Evolutionary conservation across 2,329 filamentous ascomycete genomes (phyloP), one percentile per base, ranked within the genome.

Genomic region (Reticulascus tulasneorum): DNA sequence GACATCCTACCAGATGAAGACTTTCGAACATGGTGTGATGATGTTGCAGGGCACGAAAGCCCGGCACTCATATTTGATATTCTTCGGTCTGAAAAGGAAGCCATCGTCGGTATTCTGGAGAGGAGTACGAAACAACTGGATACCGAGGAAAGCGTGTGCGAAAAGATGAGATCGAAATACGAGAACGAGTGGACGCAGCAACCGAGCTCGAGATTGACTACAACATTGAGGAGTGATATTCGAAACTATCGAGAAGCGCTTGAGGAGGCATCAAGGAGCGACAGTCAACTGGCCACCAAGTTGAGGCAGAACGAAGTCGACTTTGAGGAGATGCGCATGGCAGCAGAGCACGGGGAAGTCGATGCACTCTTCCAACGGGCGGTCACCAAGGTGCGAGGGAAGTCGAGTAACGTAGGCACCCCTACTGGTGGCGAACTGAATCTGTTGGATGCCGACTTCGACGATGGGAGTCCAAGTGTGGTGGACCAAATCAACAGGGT

Each of bases 161-260:
- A 98, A 60, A 98, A 97, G 70, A 98, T 98, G 93, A 79, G 93
- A 29, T 94, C 89, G 10, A 98, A 98, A 59, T 97, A 97, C 57
- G 90, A 91, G 37, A 76, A 74, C 19, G 91, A 97, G 36, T 98
- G 93, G 93, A 95, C 88, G 13, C 93, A 98, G 53, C 93, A 98
- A 54, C 93, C 93, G 9, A 97, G 91, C 56, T 87, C 86, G 21
- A 76, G 87, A 38, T 73, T 98, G 25, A 98, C 91, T 2, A 82
- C 86, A 5, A 97, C 91, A 0, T 66, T 98, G 32, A 78, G 90
- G 37, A 83, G 80, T 40, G 93, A 98, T 55, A 84, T 97, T 35
- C 76, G 84, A 43, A 91, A 84, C 52, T 96, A 97, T 55, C 79
- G 84, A 20, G 85, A 90, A 39, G 93, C 93, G 1, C 71, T 97